Conservation (phyloP, 345 rosid genomes). For the Limnanthes douglasii region DNA sequence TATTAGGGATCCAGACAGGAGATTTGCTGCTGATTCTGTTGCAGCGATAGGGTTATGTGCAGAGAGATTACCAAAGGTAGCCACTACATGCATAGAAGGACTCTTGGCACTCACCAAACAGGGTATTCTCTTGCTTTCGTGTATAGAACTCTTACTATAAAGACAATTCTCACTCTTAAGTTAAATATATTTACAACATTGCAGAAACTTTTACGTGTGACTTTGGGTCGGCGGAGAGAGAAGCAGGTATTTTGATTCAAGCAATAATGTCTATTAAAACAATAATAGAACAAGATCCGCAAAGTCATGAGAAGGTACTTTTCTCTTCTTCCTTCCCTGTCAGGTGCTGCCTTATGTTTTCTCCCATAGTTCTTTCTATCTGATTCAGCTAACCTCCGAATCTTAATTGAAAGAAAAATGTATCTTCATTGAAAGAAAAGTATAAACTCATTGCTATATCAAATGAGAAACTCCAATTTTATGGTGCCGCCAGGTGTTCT, state of each 20-base stretch:
- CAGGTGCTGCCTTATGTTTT: slow-evolving; percentile 6
- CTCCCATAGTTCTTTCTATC: background rate
- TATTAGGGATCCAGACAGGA: slow-evolving; percentile 79
- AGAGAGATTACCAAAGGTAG: slow-evolving; percentile 46
- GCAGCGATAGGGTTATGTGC: slow-evolving; percentile 86
- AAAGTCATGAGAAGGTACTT: slow-evolving; percentile 62
- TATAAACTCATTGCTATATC: no score
- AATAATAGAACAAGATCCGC: slow-evolving; percentile 64
- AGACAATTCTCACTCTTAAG: slow-evolving; percentile 1
- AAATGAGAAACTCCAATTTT: no score
- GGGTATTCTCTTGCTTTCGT: slow-evolving; percentile 29
- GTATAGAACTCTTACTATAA: background rate
- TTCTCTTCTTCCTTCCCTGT: slow-evolving; percentile 8
- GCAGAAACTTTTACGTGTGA: slow-evolving; percentile 48
- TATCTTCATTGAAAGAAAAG: no score
- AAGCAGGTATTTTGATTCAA: slow-evolving; percentile 62
- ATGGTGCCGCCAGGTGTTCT: no score
- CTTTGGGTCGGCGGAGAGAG: slow-evolving; percentile 29
- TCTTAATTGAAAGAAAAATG: no score
- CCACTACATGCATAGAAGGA: slow-evolving; percentile 59
- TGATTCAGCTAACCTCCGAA: slow-evolving; percentile 3
- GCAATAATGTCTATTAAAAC: slow-evolving; percentile 63
- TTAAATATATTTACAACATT: slow-evolving; percentile 10
- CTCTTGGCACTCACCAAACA: slow-evolving; percentile 47
- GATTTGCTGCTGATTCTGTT: slow-evolving; percentile 78